Conservation (phyloP, 1,284 basidiomycete genomes). For the Ceratobasidium sp. region DNA sequence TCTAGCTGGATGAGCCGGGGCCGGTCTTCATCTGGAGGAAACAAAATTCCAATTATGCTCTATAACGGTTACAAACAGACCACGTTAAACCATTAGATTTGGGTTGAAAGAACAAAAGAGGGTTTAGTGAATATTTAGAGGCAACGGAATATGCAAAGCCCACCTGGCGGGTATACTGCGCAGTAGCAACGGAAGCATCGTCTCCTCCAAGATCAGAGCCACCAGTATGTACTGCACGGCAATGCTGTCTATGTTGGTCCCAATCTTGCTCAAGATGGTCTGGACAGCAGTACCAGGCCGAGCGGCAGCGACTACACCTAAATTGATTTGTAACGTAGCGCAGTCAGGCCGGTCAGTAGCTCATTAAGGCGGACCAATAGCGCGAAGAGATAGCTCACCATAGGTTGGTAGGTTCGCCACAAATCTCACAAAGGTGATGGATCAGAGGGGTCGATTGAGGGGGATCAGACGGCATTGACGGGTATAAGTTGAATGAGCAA, state of each 20-base stretch:
- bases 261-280: constrained; percentile 41
- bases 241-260: constrained; percentile 21
- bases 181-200: constrained; percentile 27
- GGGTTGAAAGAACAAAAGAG: neutral
- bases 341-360: constrained; percentile 32
- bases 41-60: constrained; percentile 42
- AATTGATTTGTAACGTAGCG: constrained; percentile 20
- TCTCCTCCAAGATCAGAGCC: constrained; percentile 30
- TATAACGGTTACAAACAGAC: neutral
- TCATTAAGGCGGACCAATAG: constrained; percentile 26
- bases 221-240: constrained; percentile 11
- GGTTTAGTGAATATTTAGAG: neutral
- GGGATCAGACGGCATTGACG: constrained; percentile 40
- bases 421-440: constrained; percentile 45
- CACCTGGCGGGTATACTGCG: constrained; percentile 45
- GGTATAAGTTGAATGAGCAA: constrained; percentile 2
- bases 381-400: constrained; percentile 34
- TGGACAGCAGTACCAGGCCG: constrained; percentile 31
- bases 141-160: neutral
- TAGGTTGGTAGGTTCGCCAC: constrained; percentile 37
- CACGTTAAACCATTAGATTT: too few relatives aligned
- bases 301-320: constrained; percentile 44
- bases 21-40: constrained; percentile 39
- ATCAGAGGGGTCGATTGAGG: constrained; percentile 38
- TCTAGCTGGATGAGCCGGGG: constrained; percentile 41